A percentile compares a stretch with the other conserved stretches of the same genome.
These are phyloP conservation scores for Ogataea pini DNA, from an alignment of 805 yeast genomes.

Conservation along the genomic window DNA sequence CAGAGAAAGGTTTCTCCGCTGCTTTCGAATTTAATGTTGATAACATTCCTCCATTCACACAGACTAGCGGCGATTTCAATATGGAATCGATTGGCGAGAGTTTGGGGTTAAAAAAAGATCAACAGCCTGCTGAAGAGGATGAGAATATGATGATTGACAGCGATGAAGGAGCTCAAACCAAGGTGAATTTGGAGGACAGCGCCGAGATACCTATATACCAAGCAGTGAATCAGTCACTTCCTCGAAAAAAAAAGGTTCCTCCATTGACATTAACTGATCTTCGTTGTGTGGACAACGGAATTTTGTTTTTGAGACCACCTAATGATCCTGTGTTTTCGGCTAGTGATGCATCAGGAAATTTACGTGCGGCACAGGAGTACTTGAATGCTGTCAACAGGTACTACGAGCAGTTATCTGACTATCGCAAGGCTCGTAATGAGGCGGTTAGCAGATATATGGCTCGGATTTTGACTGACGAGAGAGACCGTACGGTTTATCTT, in stretches of 20 bases:
- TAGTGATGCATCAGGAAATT: background rate
- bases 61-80: slow-evolving; percentile 33
- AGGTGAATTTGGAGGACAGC: background rate
- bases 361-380: slow-evolving; percentile 12
- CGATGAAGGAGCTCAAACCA: too few species aligned
- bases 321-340: slow-evolving; percentile 1
- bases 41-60: slow-evolving; percentile 33
- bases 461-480: slow-evolving; percentile 11
- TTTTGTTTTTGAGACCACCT: slow-evolving; percentile 7
- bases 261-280: slow-evolving; percentile 22
- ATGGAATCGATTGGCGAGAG: slow-evolving; percentile 28
- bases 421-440: slow-evolving; percentile 16
- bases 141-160: slow-evolving; percentile 3
- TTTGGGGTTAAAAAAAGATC: slow-evolving; percentile 15
- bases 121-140: too few species aligned
- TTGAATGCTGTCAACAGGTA: slow-evolving; percentile 11
- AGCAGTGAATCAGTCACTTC: slow-evolving; percentile 24
- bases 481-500: slow-evolving; percentile 17
- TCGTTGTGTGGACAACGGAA: slow-evolving; percentile 18
- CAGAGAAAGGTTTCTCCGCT: background rate
- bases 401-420: slow-evolving; percentile 15
- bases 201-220: slow-evolving; percentile 23
- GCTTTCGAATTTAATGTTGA: slow-evolving; percentile 15
- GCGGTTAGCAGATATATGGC: slow-evolving; percentile 19
- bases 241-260: slow-evolving; percentile 14